A percentile compares a stretch with the other conserved stretches of the same genome.
phyloP scores from a whole-genome alignment of 306 rosid genomes.

The peach (Prunus persica) region Prunus_persica_NCBIv2 NC_034010.1:24293001-24293500 shows the following conservation, averaged over 20 bases:
- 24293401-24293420: background rate
- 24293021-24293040: constrained; percentile 88
- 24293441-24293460: background rate
- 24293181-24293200: background rate
- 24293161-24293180: background rate
- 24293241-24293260: background rate
- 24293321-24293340: background rate
- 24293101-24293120: background rate
- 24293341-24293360: background rate
- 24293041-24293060: constrained; percentile 13
- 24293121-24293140: background rate
- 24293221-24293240: background rate
- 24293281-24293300: background rate
- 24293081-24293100: background rate
- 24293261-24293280: background rate
- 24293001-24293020: constrained; percentile 71
- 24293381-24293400: background rate
- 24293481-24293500: background rate
- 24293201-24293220: background rate
- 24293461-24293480: background rate
- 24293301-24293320: background rate
- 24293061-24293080: background rate
- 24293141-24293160: background rate
- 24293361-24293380: background rate
- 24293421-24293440: background rate